Conservation (phyloP, 768 basidiomycete species). For the Xerocomus spinulosus region DNA sequence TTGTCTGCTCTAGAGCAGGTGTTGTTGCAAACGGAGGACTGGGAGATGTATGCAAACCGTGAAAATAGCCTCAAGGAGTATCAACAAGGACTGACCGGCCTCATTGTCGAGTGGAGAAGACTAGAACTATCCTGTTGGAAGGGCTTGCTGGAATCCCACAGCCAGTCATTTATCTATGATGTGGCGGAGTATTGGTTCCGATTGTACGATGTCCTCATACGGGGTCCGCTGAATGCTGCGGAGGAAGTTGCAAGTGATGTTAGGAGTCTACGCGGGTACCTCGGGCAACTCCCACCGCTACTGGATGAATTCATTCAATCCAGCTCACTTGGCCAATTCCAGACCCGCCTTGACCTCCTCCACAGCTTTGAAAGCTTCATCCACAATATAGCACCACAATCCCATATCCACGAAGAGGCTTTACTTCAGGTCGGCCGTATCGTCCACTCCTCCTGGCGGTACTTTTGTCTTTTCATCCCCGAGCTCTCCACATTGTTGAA, state of each 20-base stretch:
- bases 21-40: slow-evolving; percentile 84
- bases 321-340: slow-evolving; percentile 83
- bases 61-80: slow-evolving; percentile 72
- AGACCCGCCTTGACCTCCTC: slow-evolving; percentile 61
- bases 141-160: slow-evolving; percentile 68
- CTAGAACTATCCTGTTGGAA: slow-evolving; percentile 89
- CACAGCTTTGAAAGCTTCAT: slow-evolving; percentile 59
- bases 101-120: slow-evolving; percentile 88
- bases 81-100: slow-evolving; percentile 57
- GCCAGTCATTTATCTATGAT: slow-evolving; percentile 37
- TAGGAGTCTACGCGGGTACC: slow-evolving; percentile 44
- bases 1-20: slow-evolving; percentile 83
- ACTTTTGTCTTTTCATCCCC: slow-evolving; percentile 59
- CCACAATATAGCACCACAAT: slow-evolving; percentile 32
- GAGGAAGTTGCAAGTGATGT: slow-evolving; percentile 33
- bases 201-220: slow-evolving; percentile 73
- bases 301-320: slow-evolving; percentile 73
- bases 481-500: slow-evolving; percentile 46
- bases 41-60: slow-evolving; percentile 95
- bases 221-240: slow-evolving; percentile 51
- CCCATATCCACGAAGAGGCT: slow-evolving; percentile 24
- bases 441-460: slow-evolving; percentile 54
- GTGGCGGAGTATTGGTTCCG: slow-evolving; percentile 86
- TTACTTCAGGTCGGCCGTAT: slow-evolving; percentile 53
- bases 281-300: slow-evolving; percentile 66